Base-by-base conservation (phyloP, 768 basidiomycete species). In the Tricholoma matsutake region DNA sequence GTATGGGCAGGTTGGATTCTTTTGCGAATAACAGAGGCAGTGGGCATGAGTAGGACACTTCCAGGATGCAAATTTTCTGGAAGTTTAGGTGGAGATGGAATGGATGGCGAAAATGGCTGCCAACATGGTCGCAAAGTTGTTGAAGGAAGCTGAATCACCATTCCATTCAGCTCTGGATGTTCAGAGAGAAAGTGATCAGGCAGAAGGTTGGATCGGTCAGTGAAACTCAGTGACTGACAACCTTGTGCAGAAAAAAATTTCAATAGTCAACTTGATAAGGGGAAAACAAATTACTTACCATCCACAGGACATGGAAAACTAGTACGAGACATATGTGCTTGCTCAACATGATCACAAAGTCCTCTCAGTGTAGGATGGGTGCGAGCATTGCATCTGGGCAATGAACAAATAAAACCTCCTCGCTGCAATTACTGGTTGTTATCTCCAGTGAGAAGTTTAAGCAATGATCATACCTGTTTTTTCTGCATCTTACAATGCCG, bases 291-390 rank as follows among this genome's bases (percentile, higher is more conserved):
- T 16, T 32, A 13, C 56, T 34, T 39, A 69, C 68, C 66, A 55
- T 65, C 59, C 16, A 69, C 28, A 25, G 68, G 68, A 37, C 68
- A 69, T 5, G 56, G 32, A 34, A 67, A 52, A 29, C n/a, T 5
- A 14, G 49, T 49, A 10, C 68, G 68, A 56, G 64, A 51, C 45
- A 69, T 58, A 57, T 69, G 68, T 16, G 68, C 67, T 18, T 41
- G 54, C 37, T 67, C 64, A 25, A 69, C 34, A 49, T 69, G 68
- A 5, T 47, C 18, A 34, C 58, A 59, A 18, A 69, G 66, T 37
- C 55, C 55, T 28, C 59, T 57, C 14, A 65, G 14, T 20, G 63
- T 63, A 25, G 52, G 34, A 25, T 67, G 59, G 3, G 28, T 25
- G 4, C 55, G 56, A 37, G 57, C 56, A 57, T 59, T 65, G 41